Conservation (phyloP, 371 early-diverging fungal genomes). For the Apophysomyces ossiformis region DNA sequence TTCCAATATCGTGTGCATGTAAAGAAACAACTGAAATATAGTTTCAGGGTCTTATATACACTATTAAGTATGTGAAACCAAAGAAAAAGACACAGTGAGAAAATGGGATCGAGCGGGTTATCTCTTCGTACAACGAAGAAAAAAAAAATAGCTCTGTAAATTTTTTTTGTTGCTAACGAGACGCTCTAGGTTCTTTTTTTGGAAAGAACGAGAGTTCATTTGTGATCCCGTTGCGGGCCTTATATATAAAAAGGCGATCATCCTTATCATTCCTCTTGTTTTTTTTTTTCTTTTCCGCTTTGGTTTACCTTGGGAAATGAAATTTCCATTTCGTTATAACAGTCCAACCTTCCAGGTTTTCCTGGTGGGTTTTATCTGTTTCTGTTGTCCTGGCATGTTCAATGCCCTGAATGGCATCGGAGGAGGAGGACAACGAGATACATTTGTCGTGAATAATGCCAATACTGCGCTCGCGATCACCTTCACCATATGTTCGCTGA, state of each 20-base stretch:
- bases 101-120: conserved; percentile 2
- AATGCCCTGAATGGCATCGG: conserved; percentile 72
- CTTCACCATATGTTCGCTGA: conserved; percentile 69
- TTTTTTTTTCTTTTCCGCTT: conserved; percentile 10
- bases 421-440: conserved; percentile 58
- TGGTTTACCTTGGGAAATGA: conserved; percentile 20
- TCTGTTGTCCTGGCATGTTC: conserved; percentile 87
- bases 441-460: conserved; percentile 65
- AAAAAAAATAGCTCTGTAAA: too few species aligned
- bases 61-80: not conserved
- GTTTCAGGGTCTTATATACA: not conserved
- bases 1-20: too few species aligned
- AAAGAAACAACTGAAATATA: not conserved
- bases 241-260: not conserved
- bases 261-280: not conserved
- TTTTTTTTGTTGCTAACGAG: not conserved
- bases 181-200: not conserved
- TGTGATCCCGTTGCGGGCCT: not conserved
- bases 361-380: conserved; percentile 74
- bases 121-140: not conserved
- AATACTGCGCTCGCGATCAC: conserved; percentile 69
- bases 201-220: not conserved
- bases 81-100: not conserved
- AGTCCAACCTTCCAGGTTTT: conserved; percentile 66
- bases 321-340: conserved; percentile 50